Percentiles rank a stretch among this genome's conserved stretches.
Evolutionary conservation across 75 land plant genomes (phyloP).

Genomic region (Cunninghamia lanceolata): DNA sequence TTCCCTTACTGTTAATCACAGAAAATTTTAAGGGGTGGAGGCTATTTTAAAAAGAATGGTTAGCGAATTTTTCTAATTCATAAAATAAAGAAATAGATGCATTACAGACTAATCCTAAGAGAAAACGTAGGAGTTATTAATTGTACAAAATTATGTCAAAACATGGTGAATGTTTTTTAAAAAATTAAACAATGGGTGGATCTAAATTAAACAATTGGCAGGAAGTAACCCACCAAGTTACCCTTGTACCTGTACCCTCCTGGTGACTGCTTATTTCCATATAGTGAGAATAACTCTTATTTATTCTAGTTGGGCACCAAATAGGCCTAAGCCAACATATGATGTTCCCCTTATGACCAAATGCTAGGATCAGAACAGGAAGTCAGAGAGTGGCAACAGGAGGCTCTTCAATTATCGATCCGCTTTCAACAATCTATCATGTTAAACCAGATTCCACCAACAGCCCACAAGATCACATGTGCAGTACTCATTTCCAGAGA

Average conservation of each 20-base stretch:
- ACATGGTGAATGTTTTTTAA: not conserved
- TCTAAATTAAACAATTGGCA: no score
- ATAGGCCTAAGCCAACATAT: not conserved
- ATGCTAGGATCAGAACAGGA: not conserved
- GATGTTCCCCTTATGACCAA: not conserved
- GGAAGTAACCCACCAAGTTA: not conserved
- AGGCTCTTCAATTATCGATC: not conserved
- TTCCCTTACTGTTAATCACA: not conserved
- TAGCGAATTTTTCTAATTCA: no score
- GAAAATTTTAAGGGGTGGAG: not conserved
- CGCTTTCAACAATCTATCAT: not conserved
- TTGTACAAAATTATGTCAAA: not conserved
- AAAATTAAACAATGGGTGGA: not conserved
- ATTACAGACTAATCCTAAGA: not conserved
- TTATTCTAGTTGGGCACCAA: not conserved
- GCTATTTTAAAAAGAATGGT: not conserved
- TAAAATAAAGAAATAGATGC: not conserved
- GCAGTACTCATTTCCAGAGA: not conserved
- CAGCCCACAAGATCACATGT: not conserved
- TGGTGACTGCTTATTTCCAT: not conserved
- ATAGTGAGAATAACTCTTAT: not conserved
- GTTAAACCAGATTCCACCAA: not conserved
- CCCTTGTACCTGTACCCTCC: not conserved
- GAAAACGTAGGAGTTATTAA: not conserved
- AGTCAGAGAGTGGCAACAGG: not conserved